Conservation (phyloP, 345 rosid species). For the Rhodamnia rubescens region DNA sequence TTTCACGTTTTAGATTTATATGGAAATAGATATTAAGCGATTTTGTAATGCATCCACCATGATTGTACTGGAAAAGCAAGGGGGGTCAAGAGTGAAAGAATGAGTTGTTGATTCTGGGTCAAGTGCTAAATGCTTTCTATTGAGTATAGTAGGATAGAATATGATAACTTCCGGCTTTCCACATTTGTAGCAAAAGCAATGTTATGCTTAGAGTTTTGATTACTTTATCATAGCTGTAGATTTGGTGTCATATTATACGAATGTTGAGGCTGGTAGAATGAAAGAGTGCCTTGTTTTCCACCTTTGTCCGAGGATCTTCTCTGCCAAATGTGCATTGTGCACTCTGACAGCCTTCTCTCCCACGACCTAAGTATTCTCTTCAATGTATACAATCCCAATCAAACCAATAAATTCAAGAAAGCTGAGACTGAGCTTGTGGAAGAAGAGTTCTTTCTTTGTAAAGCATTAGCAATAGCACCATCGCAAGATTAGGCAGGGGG, state of each 20-base stretch:
- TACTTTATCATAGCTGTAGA: neutral
- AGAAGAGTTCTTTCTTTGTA: neutral
- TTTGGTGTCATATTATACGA: neutral
- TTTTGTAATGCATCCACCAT: neutral
- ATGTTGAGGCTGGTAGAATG: neutral
- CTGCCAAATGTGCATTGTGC: neutral
- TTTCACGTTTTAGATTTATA: neutral
- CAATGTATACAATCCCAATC: neutral
- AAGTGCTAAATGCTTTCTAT: neutral
- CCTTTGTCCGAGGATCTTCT: neutral
- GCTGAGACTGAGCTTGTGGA: neutral
- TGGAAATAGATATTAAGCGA: neutral
- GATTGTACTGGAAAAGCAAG: neutral
- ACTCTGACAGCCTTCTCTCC: neutral
- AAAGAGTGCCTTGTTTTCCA: neutral
- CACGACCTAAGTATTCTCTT: neutral
- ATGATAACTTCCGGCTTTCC: neutral
- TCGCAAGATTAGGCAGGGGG: neutral
- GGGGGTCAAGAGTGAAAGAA: neutral
- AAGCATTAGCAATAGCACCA: neutral
- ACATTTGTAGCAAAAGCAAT: neutral
- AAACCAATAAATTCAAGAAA: neutral
- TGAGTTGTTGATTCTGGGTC: neutral
- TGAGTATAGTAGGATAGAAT: neutral
- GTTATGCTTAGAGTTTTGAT: neutral